These are phyloP conservation scores for Camelina hispida DNA, from an alignment of 345 rosid species.

Conservation along the genomic window DNA sequence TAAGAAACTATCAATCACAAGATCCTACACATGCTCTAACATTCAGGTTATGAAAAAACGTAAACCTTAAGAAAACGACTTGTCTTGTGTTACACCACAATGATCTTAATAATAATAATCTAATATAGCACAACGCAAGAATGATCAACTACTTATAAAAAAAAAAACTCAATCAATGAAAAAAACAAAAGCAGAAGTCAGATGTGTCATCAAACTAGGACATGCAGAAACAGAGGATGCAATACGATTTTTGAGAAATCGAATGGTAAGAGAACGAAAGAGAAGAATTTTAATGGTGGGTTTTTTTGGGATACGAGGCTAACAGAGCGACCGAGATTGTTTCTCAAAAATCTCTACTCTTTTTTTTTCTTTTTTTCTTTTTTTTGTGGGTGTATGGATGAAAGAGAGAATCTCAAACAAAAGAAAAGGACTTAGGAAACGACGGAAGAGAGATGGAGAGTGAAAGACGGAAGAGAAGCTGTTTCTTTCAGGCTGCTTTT, in stretches of 20 bases:
- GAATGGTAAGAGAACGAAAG: background rate
- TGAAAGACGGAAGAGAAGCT: conserved; percentile 35
- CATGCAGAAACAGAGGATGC: conserved; percentile 36
- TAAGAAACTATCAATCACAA: conserved; percentile 16
- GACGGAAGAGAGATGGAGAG: conserved; percentile 37
- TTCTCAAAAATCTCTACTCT: background rate
- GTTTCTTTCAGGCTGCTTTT: conserved; percentile 37
- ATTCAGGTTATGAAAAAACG: conserved; percentile 26
- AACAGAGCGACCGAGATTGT: background rate
- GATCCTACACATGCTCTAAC: conserved; percentile 18
- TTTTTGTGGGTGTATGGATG: background rate
- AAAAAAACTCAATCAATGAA: conserved; percentile 17
- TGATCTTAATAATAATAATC: background rate
- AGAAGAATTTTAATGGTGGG: conserved; percentile 33
- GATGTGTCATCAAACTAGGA: conserved; percentile 6
- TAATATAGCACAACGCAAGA: conserved; percentile 29
- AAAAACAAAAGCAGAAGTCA: conserved; percentile 7
- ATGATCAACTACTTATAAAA: background rate
- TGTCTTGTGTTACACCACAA: conserved; percentile 13
- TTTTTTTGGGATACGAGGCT: background rate
- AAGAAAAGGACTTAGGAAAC: conserved; percentile 17
- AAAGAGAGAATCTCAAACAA: conserved; percentile 21
- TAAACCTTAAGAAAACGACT: conserved; percentile 59
- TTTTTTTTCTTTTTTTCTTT: background rate
- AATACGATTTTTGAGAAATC: conserved; percentile 33